Conservation (phyloP, 345 rosid genomes). For the Rhizophora mangle region DNA sequence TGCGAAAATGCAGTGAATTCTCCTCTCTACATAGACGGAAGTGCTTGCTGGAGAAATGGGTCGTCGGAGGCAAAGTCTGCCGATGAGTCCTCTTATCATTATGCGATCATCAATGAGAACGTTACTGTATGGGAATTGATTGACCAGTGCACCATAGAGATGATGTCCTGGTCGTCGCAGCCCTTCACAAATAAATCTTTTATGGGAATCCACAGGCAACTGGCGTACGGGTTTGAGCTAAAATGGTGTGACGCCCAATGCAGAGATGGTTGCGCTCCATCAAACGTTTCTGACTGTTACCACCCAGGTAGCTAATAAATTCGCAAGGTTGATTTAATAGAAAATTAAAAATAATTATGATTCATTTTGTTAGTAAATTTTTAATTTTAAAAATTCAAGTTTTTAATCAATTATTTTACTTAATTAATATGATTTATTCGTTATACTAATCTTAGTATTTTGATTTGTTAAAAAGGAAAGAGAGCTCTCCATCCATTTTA, state of each 20-base stretch:
- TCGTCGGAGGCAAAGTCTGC: not conserved
- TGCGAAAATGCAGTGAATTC: not conserved
- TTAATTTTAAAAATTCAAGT: too few relatives aligned
- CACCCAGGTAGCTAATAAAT: too few relatives aligned
- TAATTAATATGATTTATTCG: too few relatives aligned
- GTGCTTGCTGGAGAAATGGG: not conserved
- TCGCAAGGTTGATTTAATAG: too few relatives aligned
- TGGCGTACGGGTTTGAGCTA: constrained; percentile 12
- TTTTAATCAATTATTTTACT: too few relatives aligned
- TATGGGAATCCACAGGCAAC: not conserved
- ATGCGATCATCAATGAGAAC: not conserved
- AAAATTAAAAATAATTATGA: too few relatives aligned
- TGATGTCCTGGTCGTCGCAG: not conserved
- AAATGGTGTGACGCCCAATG: not conserved
- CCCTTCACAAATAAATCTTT: not conserved
- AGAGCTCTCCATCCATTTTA: too few relatives aligned
- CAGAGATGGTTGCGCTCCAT: rapidly evolving
- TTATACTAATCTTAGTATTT: too few relatives aligned
- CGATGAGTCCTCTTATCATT: not conserved
- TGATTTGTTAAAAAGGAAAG: too few relatives aligned
- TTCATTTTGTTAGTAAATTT: too few relatives aligned
- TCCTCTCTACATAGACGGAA: not conserved
- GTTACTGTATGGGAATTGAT: not conserved
- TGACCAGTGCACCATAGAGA: not conserved
- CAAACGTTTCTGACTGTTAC: rapidly evolving